Evolutionary conservation across 2,329 filamentous ascomycete genomes (phyloP).

Genomic region (Talaromyces sp.): DNA sequence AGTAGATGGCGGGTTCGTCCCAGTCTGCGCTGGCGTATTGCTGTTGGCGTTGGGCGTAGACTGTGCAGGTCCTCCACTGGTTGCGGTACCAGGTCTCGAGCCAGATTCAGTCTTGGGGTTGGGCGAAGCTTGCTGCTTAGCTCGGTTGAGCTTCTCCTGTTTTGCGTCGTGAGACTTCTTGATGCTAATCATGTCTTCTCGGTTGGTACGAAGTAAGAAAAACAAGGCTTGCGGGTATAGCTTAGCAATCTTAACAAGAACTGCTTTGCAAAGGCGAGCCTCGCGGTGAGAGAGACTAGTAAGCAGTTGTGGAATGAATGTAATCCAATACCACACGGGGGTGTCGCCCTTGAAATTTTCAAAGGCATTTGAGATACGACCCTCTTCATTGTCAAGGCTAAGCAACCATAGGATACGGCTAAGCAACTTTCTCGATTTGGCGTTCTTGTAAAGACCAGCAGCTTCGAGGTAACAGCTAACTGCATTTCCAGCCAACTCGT

Average conservation of each 20-base stretch:
- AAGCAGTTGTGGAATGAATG: constrained; percentile 93
- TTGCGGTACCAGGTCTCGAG: constrained; percentile 39
- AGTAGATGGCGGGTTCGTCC: constrained; percentile 14
- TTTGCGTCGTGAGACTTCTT: constrained; percentile 75
- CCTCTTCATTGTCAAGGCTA: constrained; percentile 84
- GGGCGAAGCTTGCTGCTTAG: constrained; percentile 51
- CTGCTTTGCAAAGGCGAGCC: constrained; percentile 74
- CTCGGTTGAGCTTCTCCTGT: constrained; percentile 53
- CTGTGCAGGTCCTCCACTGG: constrained; percentile 37
- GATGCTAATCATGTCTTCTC: constrained; percentile 88
- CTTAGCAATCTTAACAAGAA: constrained; percentile 91
- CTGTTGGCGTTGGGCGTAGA: constrained; percentile 39
- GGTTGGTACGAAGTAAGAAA: constrained; percentile 86
- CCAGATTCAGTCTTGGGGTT: constrained; percentile 26
- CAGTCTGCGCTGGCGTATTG: constrained; percentile 17
- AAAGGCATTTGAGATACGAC: constrained; percentile 76
- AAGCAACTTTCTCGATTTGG: constrained; percentile 89
- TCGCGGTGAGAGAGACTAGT: constrained; percentile 89
- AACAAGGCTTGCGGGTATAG: constrained; percentile 92
- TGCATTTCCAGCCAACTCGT: constrained; percentile 81
- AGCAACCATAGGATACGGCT: constrained; percentile 92
- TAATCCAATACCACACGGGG: constrained; percentile 99
- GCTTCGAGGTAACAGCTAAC: constrained; percentile 95
- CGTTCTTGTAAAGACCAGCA: constrained; percentile 92
- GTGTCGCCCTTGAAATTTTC: constrained; percentile 97